Base-by-base conservation (phyloP, 495 filamentous ascomycete species). In the Penicillium longicatenatum region DNA sequence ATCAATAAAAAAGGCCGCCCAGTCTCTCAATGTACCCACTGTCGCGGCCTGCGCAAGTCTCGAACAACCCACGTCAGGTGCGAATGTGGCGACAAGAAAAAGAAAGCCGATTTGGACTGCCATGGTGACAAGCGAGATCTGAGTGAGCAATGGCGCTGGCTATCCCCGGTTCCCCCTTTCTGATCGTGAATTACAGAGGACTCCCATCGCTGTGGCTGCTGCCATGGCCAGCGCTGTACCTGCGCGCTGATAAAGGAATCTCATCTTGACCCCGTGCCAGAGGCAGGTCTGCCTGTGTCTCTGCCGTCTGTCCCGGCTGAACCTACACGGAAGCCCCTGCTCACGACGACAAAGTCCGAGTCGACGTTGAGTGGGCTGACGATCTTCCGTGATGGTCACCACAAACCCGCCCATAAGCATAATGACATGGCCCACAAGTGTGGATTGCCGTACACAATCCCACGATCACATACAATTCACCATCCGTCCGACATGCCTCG, bases 1-100 rank as follows among this genome's bases (percentile, higher is more conserved):
- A 97, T 98, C 82, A 94, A 94, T 79, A 97, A 96, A 77, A 98
- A 99, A 75, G 94, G 94, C 74, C 89, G 94, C 64, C 94, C 94
- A 63, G 93, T 98, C 67, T 96, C 93, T 73, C 94, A 99, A 89
- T 99, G 94, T 75, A 82, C 90, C 66, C 94, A 98, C 79, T 99
- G 94, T 76, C 93, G 94, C 75, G 84, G 88, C 62, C 89, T 96
- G 79, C 92, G 94, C 84, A 98, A 98, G 83, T 94, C 93, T 73
- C 91, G 95, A 60, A 88, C 94, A 60, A 89, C 92, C 58, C 94
- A 99, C 77, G 85, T 93, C 64, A 93, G 93, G 77, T 99, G 94
- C 81, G 93, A 97, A 72, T 99, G 94, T 77, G 93, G 92, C 72
- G 92, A 94, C 74, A 96, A 93, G 84, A 79, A 79, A 64, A 79